phyloP scores from a whole-genome alignment of 306 rosid genomes.

The Albizia julibrissin region DNA sequence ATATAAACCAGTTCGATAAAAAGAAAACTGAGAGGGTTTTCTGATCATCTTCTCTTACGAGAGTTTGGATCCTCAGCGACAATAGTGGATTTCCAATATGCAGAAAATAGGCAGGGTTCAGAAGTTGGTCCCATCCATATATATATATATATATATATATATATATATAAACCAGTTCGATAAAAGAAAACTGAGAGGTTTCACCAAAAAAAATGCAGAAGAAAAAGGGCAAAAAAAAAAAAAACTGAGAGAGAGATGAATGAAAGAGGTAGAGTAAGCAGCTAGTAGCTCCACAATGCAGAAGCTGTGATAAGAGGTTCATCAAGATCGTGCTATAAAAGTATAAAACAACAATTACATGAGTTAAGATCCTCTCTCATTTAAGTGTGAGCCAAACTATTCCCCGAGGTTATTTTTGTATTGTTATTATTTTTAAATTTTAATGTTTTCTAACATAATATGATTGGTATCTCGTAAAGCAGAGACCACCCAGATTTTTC shows the following conservation, averaged over 20 bases:
- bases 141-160: neutral
- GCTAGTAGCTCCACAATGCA: conserved; percentile 31
- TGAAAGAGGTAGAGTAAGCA: neutral
- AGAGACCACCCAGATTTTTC: too few relatives aligned
- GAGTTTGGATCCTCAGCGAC: conserved; percentile 12
- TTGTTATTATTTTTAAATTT: too few relatives aligned
- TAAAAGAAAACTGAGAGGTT: neutral
- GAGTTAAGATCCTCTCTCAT: neutral
- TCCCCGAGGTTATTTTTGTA: neutral
- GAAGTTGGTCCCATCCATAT: neutral
- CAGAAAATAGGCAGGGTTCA: neutral
- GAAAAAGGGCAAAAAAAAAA: too few relatives aligned
- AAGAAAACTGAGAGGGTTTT: too few relatives aligned
- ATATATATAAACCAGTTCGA: neutral
- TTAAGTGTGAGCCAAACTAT: neutral
- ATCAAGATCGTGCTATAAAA: neutral
- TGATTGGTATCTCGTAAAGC: too few relatives aligned
- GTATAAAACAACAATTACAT: neutral
- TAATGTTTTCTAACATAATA: too few relatives aligned
- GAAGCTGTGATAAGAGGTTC: conserved; percentile 24
- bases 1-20: too few relatives aligned
- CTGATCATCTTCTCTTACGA: conserved; percentile 11
- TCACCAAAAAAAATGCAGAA: neutral
- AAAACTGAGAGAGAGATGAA: neutral
- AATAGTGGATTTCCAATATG: neutral